Evolutionary conservation across 306 rosid species (phyloP).

Genomic region (Calophaca sinica): DNA sequence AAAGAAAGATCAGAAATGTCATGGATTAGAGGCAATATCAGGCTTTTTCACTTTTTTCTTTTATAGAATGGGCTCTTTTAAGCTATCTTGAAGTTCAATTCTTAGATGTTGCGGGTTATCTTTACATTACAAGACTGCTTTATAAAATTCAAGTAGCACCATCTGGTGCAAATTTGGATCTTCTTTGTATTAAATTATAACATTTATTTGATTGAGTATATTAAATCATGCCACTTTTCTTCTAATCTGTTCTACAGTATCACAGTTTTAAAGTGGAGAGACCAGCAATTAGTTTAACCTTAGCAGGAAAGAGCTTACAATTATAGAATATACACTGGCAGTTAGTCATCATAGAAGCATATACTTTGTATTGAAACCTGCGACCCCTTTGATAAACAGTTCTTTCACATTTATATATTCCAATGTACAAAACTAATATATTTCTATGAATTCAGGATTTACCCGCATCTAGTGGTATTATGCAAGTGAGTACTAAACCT

Average conservation of each 20-base stretch:
- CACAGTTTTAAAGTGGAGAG: slow-evolving; percentile 13
- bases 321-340: neutral
- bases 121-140: neutral
- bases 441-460: slow-evolving; percentile 69
- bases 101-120: neutral
- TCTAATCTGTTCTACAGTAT: slow-evolving; percentile 1
- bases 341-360: neutral
- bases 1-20: slow-evolving; percentile 9
- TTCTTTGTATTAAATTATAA: slow-evolving; percentile 24
- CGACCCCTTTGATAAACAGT: neutral
- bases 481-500: slow-evolving; percentile 73
- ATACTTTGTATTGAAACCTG: slow-evolving; percentile 3
- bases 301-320: neutral
- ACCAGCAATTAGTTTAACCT: slow-evolving; percentile 8
- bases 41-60: neutral
- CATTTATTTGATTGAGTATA: slow-evolving; percentile 21
- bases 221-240: slow-evolving; percentile 12
- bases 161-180: slow-evolving; percentile 7
- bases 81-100: slow-evolving; percentile 5
- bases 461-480: slow-evolving; percentile 94
- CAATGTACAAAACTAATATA: slow-evolving; percentile 38
- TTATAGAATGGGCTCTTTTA: slow-evolving; percentile 4
- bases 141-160: slow-evolving; percentile 11
- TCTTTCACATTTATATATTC: slow-evolving; percentile 33
- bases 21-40: slow-evolving; percentile 23